Conservation (phyloP, 306 rosid genomes). For the Spatholobus suberectus region DNA sequence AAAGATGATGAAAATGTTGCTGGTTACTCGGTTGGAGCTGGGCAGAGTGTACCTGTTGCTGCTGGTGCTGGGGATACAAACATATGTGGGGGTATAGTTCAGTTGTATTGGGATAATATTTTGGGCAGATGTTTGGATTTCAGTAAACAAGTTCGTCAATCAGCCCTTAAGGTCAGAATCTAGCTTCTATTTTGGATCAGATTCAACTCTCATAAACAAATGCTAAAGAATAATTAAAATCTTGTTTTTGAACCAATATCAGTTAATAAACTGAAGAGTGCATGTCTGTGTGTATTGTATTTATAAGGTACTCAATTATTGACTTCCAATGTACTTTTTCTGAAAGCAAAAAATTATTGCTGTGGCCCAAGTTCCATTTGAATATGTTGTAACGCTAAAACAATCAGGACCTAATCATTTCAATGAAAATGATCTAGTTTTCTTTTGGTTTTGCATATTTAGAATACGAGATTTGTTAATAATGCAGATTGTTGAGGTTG, state of each 20-base stretch:
- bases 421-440: slow-evolving; percentile 3
- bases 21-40: slow-evolving; percentile 62
- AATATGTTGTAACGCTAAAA: neutral
- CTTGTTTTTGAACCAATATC: neutral
- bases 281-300: neutral
- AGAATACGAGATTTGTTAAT: slow-evolving; percentile 22
- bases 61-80: slow-evolving; percentile 99
- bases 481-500: slow-evolving; percentile 93
- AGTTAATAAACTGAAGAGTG: slow-evolving; percentile 1
- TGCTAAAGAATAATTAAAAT: slow-evolving; percentile 12
- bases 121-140: slow-evolving; percentile 85
- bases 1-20: slow-evolving; percentile 51
- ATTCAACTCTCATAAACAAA: slow-evolving; percentile 26
- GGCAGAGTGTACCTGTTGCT: slow-evolving; percentile 91
- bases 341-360: neutral
- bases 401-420: neutral
- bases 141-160: slow-evolving; percentile 80
- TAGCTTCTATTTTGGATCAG: slow-evolving; percentile 26
- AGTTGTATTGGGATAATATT: slow-evolving; percentile 88
- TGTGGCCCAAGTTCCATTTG: neutral
- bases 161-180: slow-evolving; percentile 81
- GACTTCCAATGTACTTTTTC: neutral
- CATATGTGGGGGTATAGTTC: slow-evolving; percentile 97
- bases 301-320: too few species aligned
- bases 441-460: slow-evolving; percentile 2